Percentiles rank a stretch among this genome's conserved stretches.
These are phyloP conservation scores for Cyberlindnera bimundalis DNA, from an alignment of 805 yeast species.

Conservation along the genomic window DNA sequence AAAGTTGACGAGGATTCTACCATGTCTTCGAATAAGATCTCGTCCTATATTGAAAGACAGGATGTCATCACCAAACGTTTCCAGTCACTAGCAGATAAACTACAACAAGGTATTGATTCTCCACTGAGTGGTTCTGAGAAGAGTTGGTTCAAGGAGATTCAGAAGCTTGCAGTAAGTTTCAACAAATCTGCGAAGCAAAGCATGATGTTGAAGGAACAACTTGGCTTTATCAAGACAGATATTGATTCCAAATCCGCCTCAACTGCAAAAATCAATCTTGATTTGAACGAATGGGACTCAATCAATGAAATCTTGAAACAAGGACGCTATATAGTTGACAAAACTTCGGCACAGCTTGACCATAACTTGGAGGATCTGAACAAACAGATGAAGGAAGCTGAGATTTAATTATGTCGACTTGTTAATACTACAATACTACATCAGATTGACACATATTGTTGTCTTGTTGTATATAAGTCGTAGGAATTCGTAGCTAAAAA, in stretches of 20 bases:
- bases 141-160: slow-evolving; percentile 44
- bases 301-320: slow-evolving; percentile 31
- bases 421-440: too few species aligned
- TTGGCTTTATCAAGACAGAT: slow-evolving; percentile 29
- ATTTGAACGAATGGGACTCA: slow-evolving; percentile 30
- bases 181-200: slow-evolving; percentile 31
- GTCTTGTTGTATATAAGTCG: too few species aligned
- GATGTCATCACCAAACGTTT: slow-evolving; percentile 31
- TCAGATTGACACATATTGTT: too few species aligned
- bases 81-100: slow-evolving; percentile 26
- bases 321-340: slow-evolving; percentile 30
- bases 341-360: slow-evolving; percentile 18
- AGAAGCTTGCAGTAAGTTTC: slow-evolving; percentile 29
- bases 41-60: slow-evolving; percentile 32
- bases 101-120: slow-evolving; percentile 25
- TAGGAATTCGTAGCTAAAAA: too few species aligned
- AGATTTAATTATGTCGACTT: slow-evolving; percentile 4
- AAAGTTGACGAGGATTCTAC: slow-evolving; percentile 15
- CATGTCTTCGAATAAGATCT: slow-evolving; percentile 17
- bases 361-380: slow-evolving; percentile 23
- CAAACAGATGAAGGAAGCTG: slow-evolving; percentile 8
- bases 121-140: slow-evolving; percentile 40
- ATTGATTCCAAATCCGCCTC: slow-evolving; percentile 13
- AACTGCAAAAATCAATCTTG: slow-evolving; percentile 8
- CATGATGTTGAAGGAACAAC: slow-evolving; percentile 27